Conservation (phyloP, 768 basidiomycete genomes). For the Lepiota venenata region DNA sequence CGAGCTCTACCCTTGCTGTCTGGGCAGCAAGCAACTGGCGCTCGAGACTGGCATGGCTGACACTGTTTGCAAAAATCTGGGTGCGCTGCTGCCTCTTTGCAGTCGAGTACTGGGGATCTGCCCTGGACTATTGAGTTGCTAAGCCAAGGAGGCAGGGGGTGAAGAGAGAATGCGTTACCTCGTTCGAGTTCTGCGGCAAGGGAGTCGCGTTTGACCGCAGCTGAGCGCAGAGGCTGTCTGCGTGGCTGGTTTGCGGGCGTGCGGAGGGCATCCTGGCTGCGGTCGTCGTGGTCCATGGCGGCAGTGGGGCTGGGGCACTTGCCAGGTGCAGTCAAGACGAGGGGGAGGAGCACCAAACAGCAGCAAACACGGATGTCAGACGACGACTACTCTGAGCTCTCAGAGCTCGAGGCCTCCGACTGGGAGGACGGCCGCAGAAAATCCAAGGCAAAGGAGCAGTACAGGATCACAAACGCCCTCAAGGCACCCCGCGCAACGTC, state of each 20-base stretch:
- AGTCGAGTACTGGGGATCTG: conserved; percentile 63
- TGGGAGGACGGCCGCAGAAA: background rate
- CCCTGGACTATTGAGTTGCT: background rate
- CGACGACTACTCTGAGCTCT: background rate
- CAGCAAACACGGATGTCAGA: conserved; percentile 14
- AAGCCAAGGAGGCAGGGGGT: too few species aligned
- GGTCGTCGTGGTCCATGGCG: too few species aligned
- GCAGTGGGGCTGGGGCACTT: too few species aligned
- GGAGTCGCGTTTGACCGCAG: conserved; percentile 57
- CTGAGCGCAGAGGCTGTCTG: conserved; percentile 12
- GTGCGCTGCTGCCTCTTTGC: conserved; percentile 68
- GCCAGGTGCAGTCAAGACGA: too few species aligned
- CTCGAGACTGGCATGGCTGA: conserved; percentile 62
- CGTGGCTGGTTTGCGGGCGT: too few species aligned
- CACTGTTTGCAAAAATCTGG: conserved; percentile 57
- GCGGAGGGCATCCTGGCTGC: too few species aligned
- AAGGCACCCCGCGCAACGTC: conserved; percentile 58
- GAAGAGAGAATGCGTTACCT: conserved; percentile 31
- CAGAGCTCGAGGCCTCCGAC: background rate
- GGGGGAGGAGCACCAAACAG: conserved; percentile 9
- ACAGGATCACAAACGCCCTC: conserved; percentile 41
- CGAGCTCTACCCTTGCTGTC: conserved; percentile 59
- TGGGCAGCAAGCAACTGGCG: conserved; percentile 64
- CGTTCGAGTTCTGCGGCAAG: conserved; percentile 66
- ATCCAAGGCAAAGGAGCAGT: conserved; percentile 21